Evolutionary conservation across 257 asterid genomes (phyloP).

Genomic region (Solanum peruvianum): DNA sequence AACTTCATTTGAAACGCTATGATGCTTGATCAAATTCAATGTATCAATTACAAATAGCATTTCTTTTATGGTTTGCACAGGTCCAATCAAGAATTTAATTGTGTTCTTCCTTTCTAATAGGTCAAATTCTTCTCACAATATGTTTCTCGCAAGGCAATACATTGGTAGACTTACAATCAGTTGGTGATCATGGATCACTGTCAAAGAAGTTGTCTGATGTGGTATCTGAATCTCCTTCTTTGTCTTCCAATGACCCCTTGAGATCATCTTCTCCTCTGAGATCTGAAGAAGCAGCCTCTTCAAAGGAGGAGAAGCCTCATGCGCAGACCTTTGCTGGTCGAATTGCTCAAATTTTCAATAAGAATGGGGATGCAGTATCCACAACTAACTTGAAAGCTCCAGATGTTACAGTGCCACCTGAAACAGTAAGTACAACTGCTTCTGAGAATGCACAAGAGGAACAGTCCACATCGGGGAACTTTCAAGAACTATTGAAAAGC

Average conservation of each 20-base stretch:
- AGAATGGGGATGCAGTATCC: slow-evolving; percentile 45
- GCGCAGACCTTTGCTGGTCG: slow-evolving; percentile 65
- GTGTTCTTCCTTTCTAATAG: slow-evolving; percentile 23
- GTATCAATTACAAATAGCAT: background rate
- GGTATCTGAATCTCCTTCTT: slow-evolving; percentile 27
- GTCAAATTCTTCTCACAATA: slow-evolving; percentile 82
- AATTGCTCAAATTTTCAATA: slow-evolving; percentile 76
- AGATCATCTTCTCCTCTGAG: slow-evolving; percentile 53
- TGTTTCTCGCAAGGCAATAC: slow-evolving; percentile 55
- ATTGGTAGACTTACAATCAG: slow-evolving; percentile 35
- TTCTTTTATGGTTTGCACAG: background rate
- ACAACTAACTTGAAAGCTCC: slow-evolving; percentile 25
- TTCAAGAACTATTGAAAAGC: slow-evolving; percentile 55
- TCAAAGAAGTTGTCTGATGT: slow-evolving; percentile 33
- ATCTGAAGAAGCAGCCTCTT: slow-evolving; percentile 40
- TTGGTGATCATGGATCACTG: slow-evolving; percentile 20
- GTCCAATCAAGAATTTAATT: background rate
- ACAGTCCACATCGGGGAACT: slow-evolving; percentile 34
- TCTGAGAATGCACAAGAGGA: slow-evolving; percentile 31
- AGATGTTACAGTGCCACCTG: slow-evolving; percentile 43
- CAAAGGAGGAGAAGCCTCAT: slow-evolving; percentile 48
- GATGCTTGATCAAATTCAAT: background rate
- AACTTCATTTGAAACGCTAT: background rate
- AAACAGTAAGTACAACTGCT: slow-evolving; percentile 21
- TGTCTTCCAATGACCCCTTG: slow-evolving; percentile 27